Evolutionary conservation across 1,139 yeast genomes (phyloP).

Genomic region (Protomyces gravidus): DNA sequence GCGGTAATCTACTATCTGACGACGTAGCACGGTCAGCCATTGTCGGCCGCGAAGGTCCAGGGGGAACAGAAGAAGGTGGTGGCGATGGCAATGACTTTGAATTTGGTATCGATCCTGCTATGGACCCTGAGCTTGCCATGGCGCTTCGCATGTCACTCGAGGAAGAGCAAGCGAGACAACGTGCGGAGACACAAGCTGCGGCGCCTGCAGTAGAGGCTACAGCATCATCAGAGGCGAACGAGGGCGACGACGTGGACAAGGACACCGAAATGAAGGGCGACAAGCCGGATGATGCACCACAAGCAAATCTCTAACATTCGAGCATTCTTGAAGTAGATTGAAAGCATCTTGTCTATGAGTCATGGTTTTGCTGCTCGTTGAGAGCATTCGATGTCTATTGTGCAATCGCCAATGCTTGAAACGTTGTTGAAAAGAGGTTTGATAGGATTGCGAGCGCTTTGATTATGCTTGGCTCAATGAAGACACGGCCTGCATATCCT

Average conservation of each 20-base stretch:
- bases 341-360: too few species aligned
- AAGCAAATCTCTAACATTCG: slow-evolving; percentile 4
- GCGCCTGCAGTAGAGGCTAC: neutral
- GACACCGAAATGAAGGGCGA: neutral
- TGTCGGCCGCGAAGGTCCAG: slow-evolving; percentile 52
- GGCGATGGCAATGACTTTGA: slow-evolving; percentile 52
- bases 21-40: slow-evolving; percentile 66
- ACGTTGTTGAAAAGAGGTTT: neutral
- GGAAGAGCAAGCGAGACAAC: slow-evolving; percentile 71
- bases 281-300: slow-evolving; percentile 1
- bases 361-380: slow-evolving; percentile 5
- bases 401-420: neutral
- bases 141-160: slow-evolving; percentile 82
- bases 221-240: neutral
- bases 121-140: slow-evolving; percentile 95
- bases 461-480: neutral
- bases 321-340: too few species aligned
- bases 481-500: slow-evolving; percentile 6
- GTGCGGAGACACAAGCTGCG: slow-evolving; percentile 5
- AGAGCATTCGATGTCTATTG: neutral
- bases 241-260: neutral
- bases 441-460: neutral
- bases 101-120: slow-evolving; percentile 75
- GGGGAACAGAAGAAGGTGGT: slow-evolving; percentile 47
- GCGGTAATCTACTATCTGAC: slow-evolving; percentile 74